Evolutionary conservation across 169 alveolate genomes (phyloP).

Genomic region (Plasmodium relictum): DNA sequence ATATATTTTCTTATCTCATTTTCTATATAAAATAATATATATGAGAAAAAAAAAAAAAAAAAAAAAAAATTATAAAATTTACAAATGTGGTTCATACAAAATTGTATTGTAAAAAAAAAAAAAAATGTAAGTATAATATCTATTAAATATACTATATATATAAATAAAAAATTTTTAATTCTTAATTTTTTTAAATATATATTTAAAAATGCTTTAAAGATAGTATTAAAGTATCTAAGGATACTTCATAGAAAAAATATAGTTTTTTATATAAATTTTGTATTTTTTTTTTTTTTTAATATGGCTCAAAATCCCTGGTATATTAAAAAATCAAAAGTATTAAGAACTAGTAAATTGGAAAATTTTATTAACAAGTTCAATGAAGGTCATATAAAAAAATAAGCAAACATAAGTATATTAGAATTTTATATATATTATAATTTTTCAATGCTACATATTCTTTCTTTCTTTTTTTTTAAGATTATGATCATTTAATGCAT

Average conservation of each 20-base stretch:
- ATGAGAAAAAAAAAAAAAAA: neutral
- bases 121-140: neutral
- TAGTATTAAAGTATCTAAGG: neutral
- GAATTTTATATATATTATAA: neutral
- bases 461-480: conserved; percentile 13
- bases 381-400: conserved; percentile 11
- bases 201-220: neutral
- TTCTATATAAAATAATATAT: too few species aligned
- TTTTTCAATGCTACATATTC: neutral
- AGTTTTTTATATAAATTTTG: neutral
- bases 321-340: conserved; percentile 37
- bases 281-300: conserved; percentile 8
- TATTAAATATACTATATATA: neutral
- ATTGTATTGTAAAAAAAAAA: neutral
- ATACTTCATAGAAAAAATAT: conserved; percentile 5
- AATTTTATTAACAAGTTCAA: conserved; percentile 51
- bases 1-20: too few species aligned
- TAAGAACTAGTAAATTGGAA: conserved; percentile 59
- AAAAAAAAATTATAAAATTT: neutral
- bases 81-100: neutral
- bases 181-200: neutral
- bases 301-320: conserved; percentile 76
- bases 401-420: neutral
- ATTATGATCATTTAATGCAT: conserved; percentile 45
- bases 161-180: neutral